Percentiles rank a stretch among this genome's conserved stretches.
phyloP scores from a whole-genome alignment of 768 basidiomycete genomes.

The Suillus weaverae region DNA sequence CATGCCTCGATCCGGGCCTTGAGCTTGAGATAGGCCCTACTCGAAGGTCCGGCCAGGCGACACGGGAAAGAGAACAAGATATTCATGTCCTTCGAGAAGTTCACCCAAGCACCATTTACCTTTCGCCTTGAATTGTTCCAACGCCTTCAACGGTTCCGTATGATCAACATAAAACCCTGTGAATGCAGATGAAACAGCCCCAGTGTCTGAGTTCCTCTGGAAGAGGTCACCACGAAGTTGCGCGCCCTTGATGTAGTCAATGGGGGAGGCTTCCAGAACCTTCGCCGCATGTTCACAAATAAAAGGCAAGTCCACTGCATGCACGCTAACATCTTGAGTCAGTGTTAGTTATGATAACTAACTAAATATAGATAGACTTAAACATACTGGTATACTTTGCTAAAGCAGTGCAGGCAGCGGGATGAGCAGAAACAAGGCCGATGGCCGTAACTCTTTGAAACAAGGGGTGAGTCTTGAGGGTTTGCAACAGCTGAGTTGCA shows the following conservation, averaged over 20 bases:
- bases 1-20: too few relatives aligned
- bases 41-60: neutral
- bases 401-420: constrained; percentile 26
- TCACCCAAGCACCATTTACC: neutral
- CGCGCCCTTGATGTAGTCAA: constrained; percentile 26
- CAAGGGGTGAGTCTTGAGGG: neutral
- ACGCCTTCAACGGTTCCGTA: constrained; percentile 24
- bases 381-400: constrained; percentile 30
- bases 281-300: constrained; percentile 18
- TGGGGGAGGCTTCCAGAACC: constrained; percentile 20
- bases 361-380: neutral
- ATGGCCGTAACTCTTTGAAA: neutral
- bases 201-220: constrained; percentile 10
- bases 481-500: neutral
- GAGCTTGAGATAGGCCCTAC: too few relatives aligned
- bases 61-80: neutral
- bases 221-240: constrained; percentile 28
- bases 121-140: constrained; percentile 8
- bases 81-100: neutral
- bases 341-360: neutral
- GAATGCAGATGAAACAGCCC: constrained; percentile 24
- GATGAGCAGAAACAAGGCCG: neutral
- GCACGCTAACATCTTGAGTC: neutral
- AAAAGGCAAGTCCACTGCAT: constrained; percentile 20
- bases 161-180: constrained; percentile 38